Evolutionary conservation across 2,329 filamentous ascomycete genomes (phyloP), one percentile per base, ranked within the genome.

Genomic region (Fusarium pseudograminearum): DNA sequence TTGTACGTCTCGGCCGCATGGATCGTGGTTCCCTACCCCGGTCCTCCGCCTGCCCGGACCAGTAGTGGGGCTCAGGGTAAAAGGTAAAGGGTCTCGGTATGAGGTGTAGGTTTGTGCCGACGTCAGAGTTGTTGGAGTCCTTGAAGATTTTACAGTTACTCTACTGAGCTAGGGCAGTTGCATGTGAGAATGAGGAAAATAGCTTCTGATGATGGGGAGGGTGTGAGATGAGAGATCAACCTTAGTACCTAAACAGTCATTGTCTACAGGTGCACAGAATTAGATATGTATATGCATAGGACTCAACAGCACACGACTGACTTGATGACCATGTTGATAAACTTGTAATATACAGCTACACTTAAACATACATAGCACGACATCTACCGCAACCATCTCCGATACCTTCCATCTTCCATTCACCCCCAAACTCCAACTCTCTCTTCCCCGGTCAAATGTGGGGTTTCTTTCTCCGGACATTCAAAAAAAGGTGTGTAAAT

Each of bases 1-100:
- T 28, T 36, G 34, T 18, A 16, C 34, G 20, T 40, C 24, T 74
- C 73, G 73, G 73, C 71, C 67, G 63, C 73, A 74, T 74, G 73
- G 73, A 73, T 69, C 60, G 42, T 66, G 34, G 48, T 64, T 51
- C 63, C 53, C 52, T 30, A 55, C 59, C 65, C 73, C 71, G 60
- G 73, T 65, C 67, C 73, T 74, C 73, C 73, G 70, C 65, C 73
- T 74, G 73, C 73, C 73, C 73, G 73, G 73, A 59, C 61, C 60
- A 67, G 62, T 70, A 50, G 65, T 71, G 67, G 67, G 52, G 54
- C 67, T 44, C 28, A 50, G 38, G 47, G 50, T 36, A 42, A 30
- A 30, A 30, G 41, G 31, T 50, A 22, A 47, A 48, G 62, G 41
- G 34, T 20, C 24, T 45, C 26, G 44, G 44, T 31, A 46, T 46